Evolutionary conservation across 805 yeast species (phyloP).

Genomic region (Saturnispora hagleri): DNA sequence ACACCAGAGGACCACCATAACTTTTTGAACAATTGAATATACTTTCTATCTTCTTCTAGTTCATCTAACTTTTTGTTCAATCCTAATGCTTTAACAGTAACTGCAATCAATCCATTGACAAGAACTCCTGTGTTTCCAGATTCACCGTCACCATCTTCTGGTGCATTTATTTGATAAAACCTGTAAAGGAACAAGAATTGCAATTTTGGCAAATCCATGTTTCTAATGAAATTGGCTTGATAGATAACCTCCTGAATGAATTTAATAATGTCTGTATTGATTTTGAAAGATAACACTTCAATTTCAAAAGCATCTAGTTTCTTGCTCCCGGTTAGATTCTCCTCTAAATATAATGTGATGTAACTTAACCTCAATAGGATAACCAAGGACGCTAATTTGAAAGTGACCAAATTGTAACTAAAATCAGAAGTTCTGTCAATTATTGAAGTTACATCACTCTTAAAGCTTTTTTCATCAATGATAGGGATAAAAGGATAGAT

Average conservation of each 20-base stretch:
- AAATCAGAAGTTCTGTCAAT: constrained; percentile 14
- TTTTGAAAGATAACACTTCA: constrained; percentile 26
- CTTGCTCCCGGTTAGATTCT: constrained; percentile 8
- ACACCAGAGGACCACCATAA: constrained; percentile 21
- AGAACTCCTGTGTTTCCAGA: constrained; percentile 34
- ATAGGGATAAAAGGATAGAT: constrained; percentile 41
- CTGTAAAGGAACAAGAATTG: constrained; percentile 35
- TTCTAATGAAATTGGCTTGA: constrained; percentile 31
- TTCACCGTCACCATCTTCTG: constrained; percentile 43
- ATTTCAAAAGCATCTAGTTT: constrained; percentile 8
- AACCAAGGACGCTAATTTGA: constrained; percentile 21
- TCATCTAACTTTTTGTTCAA: constrained; percentile 23
- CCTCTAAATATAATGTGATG: constrained; percentile 16
- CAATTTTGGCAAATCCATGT: constrained; percentile 32
- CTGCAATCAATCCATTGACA: constrained; percentile 29
- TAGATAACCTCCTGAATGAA: constrained; percentile 32
- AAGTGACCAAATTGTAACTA: background rate
- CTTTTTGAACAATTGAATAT: constrained; percentile 23
- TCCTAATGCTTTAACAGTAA: constrained; percentile 37
- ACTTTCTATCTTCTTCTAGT: constrained; percentile 8
- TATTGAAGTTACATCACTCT: constrained; percentile 26
- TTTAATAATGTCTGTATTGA: constrained; percentile 31
- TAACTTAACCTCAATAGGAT: constrained; percentile 24
- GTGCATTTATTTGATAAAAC: constrained; percentile 34
- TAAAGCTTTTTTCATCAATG: constrained; percentile 34